Percentiles rank a stretch among this genome's conserved stretches.
Evolutionary conservation across 1,284 basidiomycete genomes (phyloP).

Genomic region (Cryptococcus sp.): DNA sequence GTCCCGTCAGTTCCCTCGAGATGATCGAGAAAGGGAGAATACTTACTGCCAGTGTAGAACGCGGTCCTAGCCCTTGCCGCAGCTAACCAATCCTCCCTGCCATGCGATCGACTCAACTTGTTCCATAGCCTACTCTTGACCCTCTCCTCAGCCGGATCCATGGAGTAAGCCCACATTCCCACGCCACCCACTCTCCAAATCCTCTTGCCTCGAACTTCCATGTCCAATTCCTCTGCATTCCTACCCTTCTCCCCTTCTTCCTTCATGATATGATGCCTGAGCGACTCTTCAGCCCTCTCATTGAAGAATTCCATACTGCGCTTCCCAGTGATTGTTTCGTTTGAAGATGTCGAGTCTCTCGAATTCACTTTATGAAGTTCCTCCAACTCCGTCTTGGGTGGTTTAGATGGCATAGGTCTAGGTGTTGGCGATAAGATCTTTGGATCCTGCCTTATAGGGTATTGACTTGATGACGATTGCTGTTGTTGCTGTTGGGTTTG

Average conservation of each 20-base stretch:
- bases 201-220: slow-evolving; percentile 35
- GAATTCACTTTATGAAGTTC: neutral
- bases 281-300: slow-evolving; percentile 15
- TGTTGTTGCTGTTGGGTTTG: slow-evolving; percentile 3
- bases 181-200: slow-evolving; percentile 38
- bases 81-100: slow-evolving; percentile 57
- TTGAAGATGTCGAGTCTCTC: slow-evolving; percentile 7
- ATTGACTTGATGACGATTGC: slow-evolving; percentile 1
- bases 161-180: slow-evolving; percentile 31
- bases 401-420: slow-evolving; percentile 4
- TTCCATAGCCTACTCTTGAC: slow-evolving; percentile 28
- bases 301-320: slow-evolving; percentile 11
- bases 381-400: neutral
- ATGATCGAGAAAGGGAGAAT: neutral
- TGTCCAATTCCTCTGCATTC: slow-evolving; percentile 23
- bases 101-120: slow-evolving; percentile 24
- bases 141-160: slow-evolving; percentile 22
- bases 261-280: slow-evolving; percentile 17
- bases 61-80: slow-evolving; percentile 62
- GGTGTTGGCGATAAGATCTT: slow-evolving; percentile 4
- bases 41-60: slow-evolving; percentile 25
- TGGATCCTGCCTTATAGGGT: neutral
- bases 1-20: neutral
- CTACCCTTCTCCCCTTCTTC: slow-evolving; percentile 22
- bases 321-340: slow-evolving; percentile 8